phyloP scores from a whole-genome alignment of 2,329 filamentous ascomycete genomes.

The Penicillium sp. region DNA sequence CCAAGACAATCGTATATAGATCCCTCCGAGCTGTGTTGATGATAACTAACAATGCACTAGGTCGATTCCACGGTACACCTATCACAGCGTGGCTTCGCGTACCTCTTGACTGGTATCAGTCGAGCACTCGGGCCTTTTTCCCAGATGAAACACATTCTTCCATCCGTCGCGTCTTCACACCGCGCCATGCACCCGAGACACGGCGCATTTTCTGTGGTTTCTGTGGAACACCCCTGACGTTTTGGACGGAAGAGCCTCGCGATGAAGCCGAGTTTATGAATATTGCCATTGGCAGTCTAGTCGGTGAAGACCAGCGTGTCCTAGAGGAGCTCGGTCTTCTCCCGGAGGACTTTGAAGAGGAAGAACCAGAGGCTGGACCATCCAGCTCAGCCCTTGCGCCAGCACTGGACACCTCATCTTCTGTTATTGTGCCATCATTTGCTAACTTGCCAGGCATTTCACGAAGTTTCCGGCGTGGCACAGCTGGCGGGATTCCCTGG shows the following conservation, averaged over 20 bases:
- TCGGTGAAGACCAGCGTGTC: constrained; percentile 63
- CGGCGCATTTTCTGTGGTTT: constrained; percentile 84
- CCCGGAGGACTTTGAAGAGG: constrained; percentile 45
- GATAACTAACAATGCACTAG: constrained; percentile 34
- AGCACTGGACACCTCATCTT: constrained; percentile 8
- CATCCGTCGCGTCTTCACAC: constrained; percentile 64
- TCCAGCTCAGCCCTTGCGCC: constrained; percentile 13
- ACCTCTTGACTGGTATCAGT: constrained; percentile 74
- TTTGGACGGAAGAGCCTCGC: constrained; percentile 70
- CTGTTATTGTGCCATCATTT: constrained; percentile 22
- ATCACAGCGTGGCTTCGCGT: constrained; percentile 78
- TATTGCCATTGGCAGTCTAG: constrained; percentile 72
- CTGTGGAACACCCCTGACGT: constrained; percentile 79
- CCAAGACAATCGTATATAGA: constrained; percentile 62
- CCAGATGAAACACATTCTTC: constrained; percentile 66
- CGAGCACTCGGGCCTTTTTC: constrained; percentile 67
- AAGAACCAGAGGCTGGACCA: constrained; percentile 14
- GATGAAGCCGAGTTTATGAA: constrained; percentile 73
- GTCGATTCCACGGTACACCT: constrained; percentile 62
- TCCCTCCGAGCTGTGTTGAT: background rate
- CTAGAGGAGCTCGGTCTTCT: constrained; percentile 73
- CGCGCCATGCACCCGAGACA: constrained; percentile 52
- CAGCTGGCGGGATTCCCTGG: constrained; percentile 65
- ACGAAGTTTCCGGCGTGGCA: constrained; percentile 36
- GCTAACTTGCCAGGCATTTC: constrained; percentile 21